A percentile compares a stretch with the other conserved stretches of the same genome.
Evolutionary conservation across 2,329 filamentous ascomycete species (phyloP).

Genomic region (Geosmithia morbida): DNA sequence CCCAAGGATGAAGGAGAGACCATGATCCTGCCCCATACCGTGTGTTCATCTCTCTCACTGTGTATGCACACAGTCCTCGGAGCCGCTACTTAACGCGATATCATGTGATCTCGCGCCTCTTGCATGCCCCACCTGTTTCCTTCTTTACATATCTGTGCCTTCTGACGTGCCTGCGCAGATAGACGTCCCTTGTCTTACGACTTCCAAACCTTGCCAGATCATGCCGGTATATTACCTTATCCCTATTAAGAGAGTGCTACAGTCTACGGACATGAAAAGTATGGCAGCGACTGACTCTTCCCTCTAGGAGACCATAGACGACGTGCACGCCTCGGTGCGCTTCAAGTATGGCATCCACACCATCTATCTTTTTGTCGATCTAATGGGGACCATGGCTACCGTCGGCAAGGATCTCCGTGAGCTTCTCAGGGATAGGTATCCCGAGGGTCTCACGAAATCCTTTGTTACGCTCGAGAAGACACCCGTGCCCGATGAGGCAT

Average conservation of each 20-base stretch:
- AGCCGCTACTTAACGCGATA: constrained; percentile 7
- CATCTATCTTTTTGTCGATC: constrained; percentile 51
- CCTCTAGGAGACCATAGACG: constrained; percentile 13
- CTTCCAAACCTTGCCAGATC: not conserved
- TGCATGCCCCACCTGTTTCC: not conserved
- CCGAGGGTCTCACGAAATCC: constrained; percentile 30
- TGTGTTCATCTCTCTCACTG: not conserved
- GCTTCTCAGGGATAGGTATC: constrained; percentile 42
- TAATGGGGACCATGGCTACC: constrained; percentile 38
- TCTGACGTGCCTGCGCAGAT: not conserved
- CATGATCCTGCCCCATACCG: not conserved
- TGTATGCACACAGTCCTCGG: not conserved
- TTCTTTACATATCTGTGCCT: not conserved
- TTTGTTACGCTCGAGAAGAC: constrained; percentile 16
- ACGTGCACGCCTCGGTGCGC: constrained; percentile 48
- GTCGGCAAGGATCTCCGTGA: constrained; percentile 44
- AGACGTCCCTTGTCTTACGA: not conserved
- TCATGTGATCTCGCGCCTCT: constrained; percentile 14
- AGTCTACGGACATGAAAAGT: not conserved
- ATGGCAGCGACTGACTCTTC: not conserved
- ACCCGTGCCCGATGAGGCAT: constrained; percentile 22
- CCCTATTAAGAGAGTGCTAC: not conserved
- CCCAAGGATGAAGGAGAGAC: not conserved
- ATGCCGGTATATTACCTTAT: not conserved
- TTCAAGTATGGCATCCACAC: constrained; percentile 63